Conservation (phyloP, 345 rosid species). For the Pelargonium nanum region DNA sequence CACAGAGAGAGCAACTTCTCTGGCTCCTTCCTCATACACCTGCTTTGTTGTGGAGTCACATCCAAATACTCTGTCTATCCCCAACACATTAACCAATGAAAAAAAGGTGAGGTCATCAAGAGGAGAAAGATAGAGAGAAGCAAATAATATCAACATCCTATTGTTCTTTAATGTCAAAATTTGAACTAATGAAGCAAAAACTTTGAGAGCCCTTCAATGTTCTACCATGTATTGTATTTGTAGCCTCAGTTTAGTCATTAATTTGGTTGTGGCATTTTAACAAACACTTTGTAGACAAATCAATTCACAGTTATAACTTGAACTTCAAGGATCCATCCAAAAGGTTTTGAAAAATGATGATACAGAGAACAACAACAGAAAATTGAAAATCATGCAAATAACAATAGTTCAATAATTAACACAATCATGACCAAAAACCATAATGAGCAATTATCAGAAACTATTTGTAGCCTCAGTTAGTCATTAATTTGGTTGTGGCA, state of each 20-base stretch:
- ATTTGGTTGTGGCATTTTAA: background rate
- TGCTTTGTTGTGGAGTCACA: conserved; percentile 23
- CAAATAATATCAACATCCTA: too few species aligned
- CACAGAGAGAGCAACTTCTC: conserved; percentile 25
- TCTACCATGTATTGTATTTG: background rate
- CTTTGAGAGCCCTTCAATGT: background rate
- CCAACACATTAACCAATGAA: background rate
- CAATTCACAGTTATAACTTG: background rate
- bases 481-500: background rate
- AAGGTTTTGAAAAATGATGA: too few species aligned
- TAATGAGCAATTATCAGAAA: background rate
- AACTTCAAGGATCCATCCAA: background rate
- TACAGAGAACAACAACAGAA: background rate
- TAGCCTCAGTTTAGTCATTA: too few species aligned
- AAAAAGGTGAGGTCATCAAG: background rate
- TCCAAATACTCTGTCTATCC: conserved; percentile 36
- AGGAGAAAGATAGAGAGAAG: background rate
- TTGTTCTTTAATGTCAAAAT: background rate
- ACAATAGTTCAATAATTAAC: background rate
- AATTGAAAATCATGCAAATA: background rate
- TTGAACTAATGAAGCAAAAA: background rate
- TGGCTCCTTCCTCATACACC: conserved; percentile 35
- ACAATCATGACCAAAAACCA: background rate
- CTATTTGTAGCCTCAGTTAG: too few species aligned
- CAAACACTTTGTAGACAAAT: too few species aligned